Evolutionary conservation across 1,284 basidiomycete genomes (phyloP).

Genomic region (Ceratobasidium sp.): DNA sequence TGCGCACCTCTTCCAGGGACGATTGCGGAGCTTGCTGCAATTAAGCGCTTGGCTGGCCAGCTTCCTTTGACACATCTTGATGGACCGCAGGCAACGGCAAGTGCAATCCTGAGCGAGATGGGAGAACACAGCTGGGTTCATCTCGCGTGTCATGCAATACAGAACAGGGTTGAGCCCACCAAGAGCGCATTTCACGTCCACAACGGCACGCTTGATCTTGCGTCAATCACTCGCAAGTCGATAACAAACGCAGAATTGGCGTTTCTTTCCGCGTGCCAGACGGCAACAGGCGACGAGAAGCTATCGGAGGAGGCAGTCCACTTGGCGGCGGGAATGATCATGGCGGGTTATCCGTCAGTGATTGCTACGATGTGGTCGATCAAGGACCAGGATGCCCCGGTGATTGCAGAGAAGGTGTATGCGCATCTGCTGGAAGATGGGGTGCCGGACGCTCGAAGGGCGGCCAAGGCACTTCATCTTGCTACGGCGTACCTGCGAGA

Average conservation of each 20-base stretch:
- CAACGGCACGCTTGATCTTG: background rate
- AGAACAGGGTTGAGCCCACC: background rate
- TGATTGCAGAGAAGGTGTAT: background rate
- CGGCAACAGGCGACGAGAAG: slow-evolving; percentile 21
- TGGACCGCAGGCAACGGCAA: too few relatives aligned
- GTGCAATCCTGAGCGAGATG: background rate
- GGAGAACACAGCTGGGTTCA: slow-evolving; percentile 16
- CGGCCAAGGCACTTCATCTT: slow-evolving; percentile 44
- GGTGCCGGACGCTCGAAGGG: background rate
- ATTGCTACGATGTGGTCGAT: too few relatives aligned
- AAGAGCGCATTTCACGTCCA: background rate
- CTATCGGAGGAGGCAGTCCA: slow-evolving; percentile 24
- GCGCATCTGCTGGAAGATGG: background rate
- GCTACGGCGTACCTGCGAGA: slow-evolving; percentile 40
- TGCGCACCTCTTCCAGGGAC: background rate
- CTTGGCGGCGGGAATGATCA: slow-evolving; percentile 1
- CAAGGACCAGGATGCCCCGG: too few relatives aligned
- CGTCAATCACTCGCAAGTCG: background rate
- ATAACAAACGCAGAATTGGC: slow-evolving; percentile 8
- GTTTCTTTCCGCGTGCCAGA: slow-evolving; percentile 15
- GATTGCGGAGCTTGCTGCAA: background rate
- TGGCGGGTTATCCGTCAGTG: too few relatives aligned
- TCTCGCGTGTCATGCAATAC: slow-evolving; percentile 20
- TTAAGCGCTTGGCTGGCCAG: background rate
- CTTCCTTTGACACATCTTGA: background rate